Conservation (phyloP, 306 rosid genomes). For the Malus orientalis region DNA sequence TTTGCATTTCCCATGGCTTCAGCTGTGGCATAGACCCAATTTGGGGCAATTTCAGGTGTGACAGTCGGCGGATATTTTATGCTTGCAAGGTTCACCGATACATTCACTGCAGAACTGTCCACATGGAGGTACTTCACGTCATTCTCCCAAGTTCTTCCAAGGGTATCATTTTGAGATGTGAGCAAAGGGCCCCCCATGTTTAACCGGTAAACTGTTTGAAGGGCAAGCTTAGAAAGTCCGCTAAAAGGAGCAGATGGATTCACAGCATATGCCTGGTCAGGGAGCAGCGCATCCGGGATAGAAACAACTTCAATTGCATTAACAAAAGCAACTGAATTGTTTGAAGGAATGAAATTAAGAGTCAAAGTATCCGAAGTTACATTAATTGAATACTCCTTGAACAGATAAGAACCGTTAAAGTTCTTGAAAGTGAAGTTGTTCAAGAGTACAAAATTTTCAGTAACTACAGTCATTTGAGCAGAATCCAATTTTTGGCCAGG, state of each 20-base stretch:
- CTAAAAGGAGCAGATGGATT: constrained; percentile 51
- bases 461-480: constrained; percentile 58
- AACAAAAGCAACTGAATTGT: constrained; percentile 65
- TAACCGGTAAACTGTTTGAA: constrained; percentile 77
- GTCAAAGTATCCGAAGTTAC: constrained; percentile 56
- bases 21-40: constrained; percentile 86
- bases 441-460: constrained; percentile 76
- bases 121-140: constrained; percentile 74
- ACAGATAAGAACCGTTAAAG: constrained; percentile 62
- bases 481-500: constrained; percentile 43
- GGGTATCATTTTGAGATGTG: constrained; percentile 70
- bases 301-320: constrained; percentile 95
- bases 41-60: constrained; percentile 75
- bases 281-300: constrained; percentile 57
- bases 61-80: constrained; percentile 47
- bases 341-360: constrained; percentile 61
- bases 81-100: constrained; percentile 46
- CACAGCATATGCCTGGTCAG: constrained; percentile 66
- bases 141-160: constrained; percentile 88
- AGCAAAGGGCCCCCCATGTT: constrained; percentile 85
- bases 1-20: constrained; percentile 66
- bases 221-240: constrained; percentile 58
- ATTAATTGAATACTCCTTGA: constrained; percentile 76
- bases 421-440: constrained; percentile 59
- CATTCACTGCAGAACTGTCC: constrained; percentile 61